Conservation (phyloP, 108 stramenopile species). For the Cyclotella distinguenda region DNA sequence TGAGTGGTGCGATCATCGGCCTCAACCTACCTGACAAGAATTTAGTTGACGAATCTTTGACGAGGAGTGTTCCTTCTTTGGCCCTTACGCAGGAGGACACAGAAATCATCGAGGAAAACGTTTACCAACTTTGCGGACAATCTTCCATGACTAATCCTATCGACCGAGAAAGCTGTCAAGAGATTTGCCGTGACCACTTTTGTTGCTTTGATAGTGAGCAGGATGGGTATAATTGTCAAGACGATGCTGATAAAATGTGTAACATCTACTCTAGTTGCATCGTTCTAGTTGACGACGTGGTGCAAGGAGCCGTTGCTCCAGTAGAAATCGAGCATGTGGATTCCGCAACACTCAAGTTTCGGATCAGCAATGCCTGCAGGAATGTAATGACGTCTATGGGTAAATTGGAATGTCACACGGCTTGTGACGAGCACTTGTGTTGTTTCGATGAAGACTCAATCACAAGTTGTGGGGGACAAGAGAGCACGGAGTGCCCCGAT, state of each 20-base stretch:
- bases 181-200: conserved; percentile 30
- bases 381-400: conserved; percentile 9
- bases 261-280: conserved; percentile 17
- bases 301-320: not conserved
- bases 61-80: not conserved
- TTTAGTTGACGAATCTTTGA: not conserved
- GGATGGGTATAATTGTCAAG: conserved; percentile 24
- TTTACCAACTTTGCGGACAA: conserved; percentile 13
- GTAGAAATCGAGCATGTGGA: not conserved
- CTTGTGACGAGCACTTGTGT: conserved; percentile 12
- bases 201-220: conserved; percentile 30
- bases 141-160: not conserved
- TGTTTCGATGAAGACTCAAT: not conserved
- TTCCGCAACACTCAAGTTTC: not conserved
- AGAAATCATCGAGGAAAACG: conserved; percentile 10
- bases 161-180: conserved; percentile 30
- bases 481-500: not conserved
- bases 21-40: not conserved
- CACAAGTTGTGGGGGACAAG: not conserved
- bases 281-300: conserved; percentile 5
- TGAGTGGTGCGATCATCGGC: conserved; percentile 15
- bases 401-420: conserved; percentile 4
- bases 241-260: conserved; percentile 22
- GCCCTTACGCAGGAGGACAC: conserved; percentile 16
- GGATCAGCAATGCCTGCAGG: conserved; percentile 4